phyloP scores from a whole-genome alignment of 768 basidiomycete genomes.

The Hygrocybe punicea region DNA sequence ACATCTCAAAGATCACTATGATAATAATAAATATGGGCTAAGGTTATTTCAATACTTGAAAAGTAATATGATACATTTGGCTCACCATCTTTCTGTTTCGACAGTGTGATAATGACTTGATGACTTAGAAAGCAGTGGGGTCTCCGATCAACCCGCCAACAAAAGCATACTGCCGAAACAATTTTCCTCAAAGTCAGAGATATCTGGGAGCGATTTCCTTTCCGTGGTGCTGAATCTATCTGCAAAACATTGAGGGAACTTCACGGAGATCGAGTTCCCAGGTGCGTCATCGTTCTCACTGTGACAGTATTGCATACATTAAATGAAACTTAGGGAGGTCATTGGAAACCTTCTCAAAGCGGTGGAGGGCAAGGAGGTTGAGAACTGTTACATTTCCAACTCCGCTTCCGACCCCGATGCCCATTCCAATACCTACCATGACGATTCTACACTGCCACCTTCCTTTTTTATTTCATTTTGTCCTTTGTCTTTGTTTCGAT shows the following conservation, averaged over 20 bases:
- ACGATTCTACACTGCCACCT: no score
- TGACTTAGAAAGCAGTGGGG: not conserved
- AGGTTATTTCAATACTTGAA: constrained; percentile 2
- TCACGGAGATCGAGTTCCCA: not conserved
- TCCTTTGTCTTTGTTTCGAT: no score
- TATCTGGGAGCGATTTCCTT: not conserved
- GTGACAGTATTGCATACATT: not conserved
- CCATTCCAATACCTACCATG: no score
- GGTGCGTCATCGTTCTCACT: constrained; percentile 15
- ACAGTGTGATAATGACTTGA: not conserved
- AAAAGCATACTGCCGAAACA: not conserved
- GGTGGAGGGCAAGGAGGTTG: no score
- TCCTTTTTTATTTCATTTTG: no score
- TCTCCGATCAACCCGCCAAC: not conserved
- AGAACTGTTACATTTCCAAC: no score
- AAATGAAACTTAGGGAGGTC: not conserved
- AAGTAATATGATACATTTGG: not conserved
- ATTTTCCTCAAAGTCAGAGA: not conserved
- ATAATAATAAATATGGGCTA: not conserved
- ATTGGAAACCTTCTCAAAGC: constrained; percentile 6
- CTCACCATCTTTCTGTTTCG: not conserved
- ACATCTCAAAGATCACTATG: not conserved
- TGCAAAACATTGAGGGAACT: not conserved
- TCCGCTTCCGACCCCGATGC: no score
- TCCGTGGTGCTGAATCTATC: not conserved